Conservation (phyloP, 805 yeast species). For the Diddensiella transvaalensis region DNA sequence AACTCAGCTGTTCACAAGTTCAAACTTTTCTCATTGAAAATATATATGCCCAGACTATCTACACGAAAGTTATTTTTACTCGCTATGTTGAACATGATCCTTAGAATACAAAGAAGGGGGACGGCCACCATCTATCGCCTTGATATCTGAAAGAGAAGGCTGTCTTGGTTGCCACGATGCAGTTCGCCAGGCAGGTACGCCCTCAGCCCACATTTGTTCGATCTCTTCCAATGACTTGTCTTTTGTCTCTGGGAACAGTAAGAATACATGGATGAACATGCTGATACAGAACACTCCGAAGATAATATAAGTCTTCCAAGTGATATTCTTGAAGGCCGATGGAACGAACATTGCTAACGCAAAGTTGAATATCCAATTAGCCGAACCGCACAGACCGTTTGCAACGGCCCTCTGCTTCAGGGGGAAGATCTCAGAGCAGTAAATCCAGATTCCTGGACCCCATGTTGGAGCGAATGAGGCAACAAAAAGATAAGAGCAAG, state of each 20-base stretch:
- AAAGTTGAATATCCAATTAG: constrained; percentile 57
- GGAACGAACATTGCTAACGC: constrained; percentile 28
- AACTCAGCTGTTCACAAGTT: no score
- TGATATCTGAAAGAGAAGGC: constrained; percentile 24
- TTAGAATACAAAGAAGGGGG: constrained; percentile 27
- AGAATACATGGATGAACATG: constrained; percentile 43
- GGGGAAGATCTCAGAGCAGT: constrained; percentile 63
- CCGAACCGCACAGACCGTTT: constrained; percentile 58
- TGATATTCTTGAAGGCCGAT: constrained; percentile 52
- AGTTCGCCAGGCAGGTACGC: constrained; percentile 77
- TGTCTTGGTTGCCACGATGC: constrained; percentile 30
- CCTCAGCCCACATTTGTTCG: constrained; percentile 43
- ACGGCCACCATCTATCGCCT: constrained; percentile 28
- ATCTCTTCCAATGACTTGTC: constrained; percentile 38
- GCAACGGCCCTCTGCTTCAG: constrained; percentile 58
- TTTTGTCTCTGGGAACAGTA: constrained; percentile 27
- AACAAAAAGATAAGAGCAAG: constrained; percentile 54
- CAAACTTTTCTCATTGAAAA: no score
- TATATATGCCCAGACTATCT: no score
- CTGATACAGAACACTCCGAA: constrained; percentile 39
- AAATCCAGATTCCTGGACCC: constrained; percentile 58
- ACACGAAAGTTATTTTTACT: neutral
- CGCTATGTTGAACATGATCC: constrained; percentile 5
- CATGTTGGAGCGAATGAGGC: constrained; percentile 63
- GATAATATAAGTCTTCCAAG: constrained; percentile 34